Base-by-base conservation (phyloP, 306 rosid genomes). In the Castanospermum australe region DNA sequence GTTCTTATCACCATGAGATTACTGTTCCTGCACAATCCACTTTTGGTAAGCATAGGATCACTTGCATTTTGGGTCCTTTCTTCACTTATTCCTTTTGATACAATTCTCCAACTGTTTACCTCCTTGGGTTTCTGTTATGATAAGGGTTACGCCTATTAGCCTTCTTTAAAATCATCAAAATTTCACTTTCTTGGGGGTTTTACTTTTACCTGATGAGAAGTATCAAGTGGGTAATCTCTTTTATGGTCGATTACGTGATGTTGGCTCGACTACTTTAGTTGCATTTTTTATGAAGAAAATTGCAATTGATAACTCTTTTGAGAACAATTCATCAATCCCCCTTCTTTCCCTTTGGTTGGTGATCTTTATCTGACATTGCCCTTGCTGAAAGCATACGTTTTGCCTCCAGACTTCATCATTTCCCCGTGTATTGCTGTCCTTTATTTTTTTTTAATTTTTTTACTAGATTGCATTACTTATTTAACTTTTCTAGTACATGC, bases 1-100 rank as follows among this genome's bases (percentile, higher is more conserved):
- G 82, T 47, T 85, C 93, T 25, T 68, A 65, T 71, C 86, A 82
- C 83, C 90, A 87, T 66, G 87, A 82, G 24, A 32, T 87, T 77
- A 69, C 75, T 80, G 73, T 90, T 56, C 85, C 85, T 44, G 61
- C 91, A 47, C 90, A 87, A 47, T 85, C 94, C 65, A 90, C 87
- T 62, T 88, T 90, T 69, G 94, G 94, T 92, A 84, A 79, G 57
- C 69, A 13, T 66, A 56, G 25, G 32, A 76, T 47, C 59, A 44
- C 6, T 42, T 35, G 8, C 81, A 64, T 70, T 63, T 69, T 71
- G 61, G 67, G 80, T 54, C 18, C 52, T 42, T 22, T 68, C 30
- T 57, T 82, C 5, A 52, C 71, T 71, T 79, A 10, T 67, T 55
- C 62, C 8, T 8, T 79, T 67, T 56, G 24, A 18, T 36, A 28